A percentile compares a stretch with the other conserved stretches of the same genome.
Evolutionary conservation across 2,329 filamentous ascomycete species (phyloP).

Genomic region (Pezicula radicicola): DNA sequence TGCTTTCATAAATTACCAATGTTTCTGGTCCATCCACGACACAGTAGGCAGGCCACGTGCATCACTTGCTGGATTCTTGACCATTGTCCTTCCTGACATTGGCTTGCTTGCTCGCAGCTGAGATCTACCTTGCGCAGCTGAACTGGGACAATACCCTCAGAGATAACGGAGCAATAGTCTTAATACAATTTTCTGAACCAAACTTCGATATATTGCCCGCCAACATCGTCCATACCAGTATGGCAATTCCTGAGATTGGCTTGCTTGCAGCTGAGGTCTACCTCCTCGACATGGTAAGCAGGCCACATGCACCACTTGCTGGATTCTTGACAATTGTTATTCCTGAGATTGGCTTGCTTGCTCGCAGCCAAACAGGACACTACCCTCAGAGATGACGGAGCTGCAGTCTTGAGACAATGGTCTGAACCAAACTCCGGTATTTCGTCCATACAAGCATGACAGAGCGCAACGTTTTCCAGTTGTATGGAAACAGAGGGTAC

Average conservation of each 20-base stretch:
- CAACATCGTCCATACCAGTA: conserved; percentile 10
- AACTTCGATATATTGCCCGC: conserved; percentile 4
- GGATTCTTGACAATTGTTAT: conserved; percentile 12
- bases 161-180: conserved; percentile 6
- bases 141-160: conserved; percentile 13
- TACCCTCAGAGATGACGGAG: conserved; percentile 6
- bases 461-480: conserved; percentile 16
- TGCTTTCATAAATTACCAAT: too few relatives aligned
- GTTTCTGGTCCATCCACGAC: too few relatives aligned
- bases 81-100: conserved; percentile 13
- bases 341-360: conserved; percentile 9
- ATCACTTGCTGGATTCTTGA: conserved; percentile 13
- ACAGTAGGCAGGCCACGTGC: not conserved
- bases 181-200: conserved; percentile 12
- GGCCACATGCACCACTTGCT: conserved; percentile 14
- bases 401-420: conserved; percentile 11
- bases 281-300: conserved; percentile 15
- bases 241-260: conserved; percentile 6
- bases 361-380: conserved; percentile 1
- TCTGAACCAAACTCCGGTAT: conserved; percentile 9
- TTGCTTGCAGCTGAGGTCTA: conserved; percentile 17
- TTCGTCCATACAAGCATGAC: conserved; percentile 17
- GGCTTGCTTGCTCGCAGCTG: conserved; percentile 16
- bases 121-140: conserved; percentile 16
- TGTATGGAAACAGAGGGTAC: conserved; percentile 16